Evolutionary conservation across 2,329 filamentous ascomycete genomes (phyloP).

Genomic region (Scortechinia acanthostroma): DNA sequence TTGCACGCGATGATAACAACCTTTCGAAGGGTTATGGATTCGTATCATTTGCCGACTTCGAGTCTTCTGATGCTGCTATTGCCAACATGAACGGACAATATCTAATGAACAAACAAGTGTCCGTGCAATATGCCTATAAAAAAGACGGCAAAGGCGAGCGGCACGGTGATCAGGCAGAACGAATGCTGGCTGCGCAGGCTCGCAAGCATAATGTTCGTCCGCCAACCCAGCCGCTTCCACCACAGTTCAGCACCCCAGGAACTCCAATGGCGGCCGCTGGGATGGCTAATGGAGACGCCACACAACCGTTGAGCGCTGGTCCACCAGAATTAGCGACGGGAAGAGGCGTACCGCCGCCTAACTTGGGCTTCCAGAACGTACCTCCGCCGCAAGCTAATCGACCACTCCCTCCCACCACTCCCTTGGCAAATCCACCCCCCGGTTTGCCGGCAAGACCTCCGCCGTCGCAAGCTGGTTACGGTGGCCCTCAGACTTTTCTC

Average conservation of each 20-base stretch:
- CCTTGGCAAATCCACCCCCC: conserved; percentile 10
- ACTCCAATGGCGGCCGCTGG: conserved; percentile 11
- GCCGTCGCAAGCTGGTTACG: conserved; percentile 60
- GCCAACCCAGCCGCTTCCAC: conserved; percentile 68
- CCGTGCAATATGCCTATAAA: conserved; percentile 97
- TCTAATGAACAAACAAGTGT: conserved; percentile 92
- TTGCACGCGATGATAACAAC: conserved; percentile 81
- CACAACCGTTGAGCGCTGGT: conserved; percentile 6
- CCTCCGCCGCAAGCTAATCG: conserved; percentile 11
- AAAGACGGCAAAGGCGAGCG: conserved; percentile 96
- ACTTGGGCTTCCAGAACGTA: not conserved
- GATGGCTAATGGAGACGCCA: conserved; percentile 15
- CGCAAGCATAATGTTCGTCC: conserved; percentile 90
- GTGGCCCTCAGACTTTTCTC: conserved; percentile 49
- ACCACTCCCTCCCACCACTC: conserved; percentile 48
- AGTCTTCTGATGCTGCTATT: conserved; percentile 85
- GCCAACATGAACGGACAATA: conserved; percentile 93
- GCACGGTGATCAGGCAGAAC: conserved; percentile 88
- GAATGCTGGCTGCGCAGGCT: conserved; percentile 83
- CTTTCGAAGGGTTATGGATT: conserved; percentile 94
- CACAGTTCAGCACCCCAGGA: conserved; percentile 13
- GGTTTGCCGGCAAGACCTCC: conserved; percentile 59
- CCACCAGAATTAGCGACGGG: too few relatives aligned
- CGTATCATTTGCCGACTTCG: conserved; percentile 86
- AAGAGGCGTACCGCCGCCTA: not conserved